Evolutionary conservation across 768 basidiomycete species (phyloP), one percentile per base, ranked within the genome.

Genomic region (Stropharia rugosoannulata): DNA sequence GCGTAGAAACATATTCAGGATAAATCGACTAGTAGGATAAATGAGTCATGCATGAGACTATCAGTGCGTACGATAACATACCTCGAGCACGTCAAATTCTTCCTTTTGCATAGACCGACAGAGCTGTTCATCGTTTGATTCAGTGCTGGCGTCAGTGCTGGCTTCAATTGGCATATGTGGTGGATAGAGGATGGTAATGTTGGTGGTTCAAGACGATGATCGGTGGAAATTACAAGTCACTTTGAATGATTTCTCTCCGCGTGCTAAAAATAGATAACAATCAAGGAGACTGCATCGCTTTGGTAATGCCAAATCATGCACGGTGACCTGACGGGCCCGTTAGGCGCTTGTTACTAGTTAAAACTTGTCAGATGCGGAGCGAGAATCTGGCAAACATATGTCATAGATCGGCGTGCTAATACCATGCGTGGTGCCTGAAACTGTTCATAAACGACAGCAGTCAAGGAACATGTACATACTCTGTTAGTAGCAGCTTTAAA

Each of bases 51-150:
- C 52, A 37, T 32, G 36, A 16, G 19, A 22, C 10, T 46, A 10
- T n/a, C 6, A 10, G 15, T 39, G 27, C 25, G 16, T 11, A 16
- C 11, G 11, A 36, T 51, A 50, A 65, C 74, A 36, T 58, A 84
- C 87, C 78, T 83, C 77, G 19, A 89, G 62, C 18, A 87, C 85
- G 56, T 84, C 80, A 65, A 75, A 80, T 65, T 89, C 87, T 64
- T 87, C 84, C 56, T 63, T 64, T 62, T 81, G 82, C 59, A 82
- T 64, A 22, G 58, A 49, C 42, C 61, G 58, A 54, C 77, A 77
- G 55, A 69, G 52, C 29, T 62, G 49, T 22, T 62, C 54, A 4
- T 57, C 59, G 7, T 51, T 58, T 37, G 16, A 18, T 22, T 56
- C 35, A 27, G n/a, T 18, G 27, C n/a, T 10, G 16, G 47, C 15